Evolutionary conservation across 805 yeast species (phyloP).

Genomic region (Helenozyma baotianmanensis): DNA sequence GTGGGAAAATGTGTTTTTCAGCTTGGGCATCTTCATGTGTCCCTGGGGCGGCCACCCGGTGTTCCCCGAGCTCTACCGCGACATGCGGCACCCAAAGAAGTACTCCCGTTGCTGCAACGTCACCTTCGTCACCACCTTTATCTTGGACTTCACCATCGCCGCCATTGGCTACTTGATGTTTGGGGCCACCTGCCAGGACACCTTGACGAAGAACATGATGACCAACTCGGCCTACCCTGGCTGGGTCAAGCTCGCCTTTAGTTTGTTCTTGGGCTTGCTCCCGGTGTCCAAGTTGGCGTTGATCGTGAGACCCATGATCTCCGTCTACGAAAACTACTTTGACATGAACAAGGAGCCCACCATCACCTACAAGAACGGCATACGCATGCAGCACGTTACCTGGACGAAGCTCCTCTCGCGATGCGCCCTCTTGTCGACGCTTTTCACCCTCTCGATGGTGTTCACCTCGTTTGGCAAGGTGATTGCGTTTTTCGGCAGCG

Average conservation of each 20-base stretch:
- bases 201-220: constrained; percentile 72
- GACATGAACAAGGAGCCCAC: too few relatives aligned
- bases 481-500: constrained; percentile 38
- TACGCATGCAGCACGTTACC: constrained; percentile 1
- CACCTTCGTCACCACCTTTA: constrained; percentile 55
- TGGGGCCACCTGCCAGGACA: constrained; percentile 64
- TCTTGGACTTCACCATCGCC: constrained; percentile 60
- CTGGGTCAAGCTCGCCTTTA: constrained; percentile 37
- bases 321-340: constrained; percentile 31
- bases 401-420: constrained; percentile 14
- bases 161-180: constrained; percentile 74
- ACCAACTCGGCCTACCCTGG: constrained; percentile 63
- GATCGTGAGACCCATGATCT: constrained; percentile 34
- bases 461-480: constrained; percentile 38
- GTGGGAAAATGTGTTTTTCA: constrained; percentile 37
- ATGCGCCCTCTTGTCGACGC: constrained; percentile 18
- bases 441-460: constrained; percentile 20
- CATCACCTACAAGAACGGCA: constrained; percentile 5
- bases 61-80: constrained; percentile 71
- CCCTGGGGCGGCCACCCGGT: constrained; percentile 87
- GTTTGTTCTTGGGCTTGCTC: constrained; percentile 33
- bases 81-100: constrained; percentile 67
- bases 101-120: constrained; percentile 48
- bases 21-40: constrained; percentile 64
- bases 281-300: constrained; percentile 41